phyloP scores from a whole-genome alignment of 257 asterid genomes.

The Capsicum rhomboideum region DNA sequence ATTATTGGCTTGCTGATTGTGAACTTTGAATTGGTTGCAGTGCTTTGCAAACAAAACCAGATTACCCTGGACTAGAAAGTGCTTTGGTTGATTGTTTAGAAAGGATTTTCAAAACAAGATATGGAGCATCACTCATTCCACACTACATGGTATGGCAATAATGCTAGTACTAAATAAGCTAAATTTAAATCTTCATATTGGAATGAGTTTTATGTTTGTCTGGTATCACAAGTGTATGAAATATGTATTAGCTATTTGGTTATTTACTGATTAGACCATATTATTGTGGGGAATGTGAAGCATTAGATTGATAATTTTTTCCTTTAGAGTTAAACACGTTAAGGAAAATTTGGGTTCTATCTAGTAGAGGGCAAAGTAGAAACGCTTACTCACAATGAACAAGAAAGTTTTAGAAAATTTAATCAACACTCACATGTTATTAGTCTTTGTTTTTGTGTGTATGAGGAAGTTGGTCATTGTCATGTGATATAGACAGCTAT shows the following conservation, averaged over 20 bases:
- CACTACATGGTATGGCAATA: slow-evolving; percentile 60
- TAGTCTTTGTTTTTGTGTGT: not conserved
- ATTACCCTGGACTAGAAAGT: slow-evolving; percentile 70
- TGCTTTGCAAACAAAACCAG: slow-evolving; percentile 65
- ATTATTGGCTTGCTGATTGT: not conserved
- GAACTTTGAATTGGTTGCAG: slow-evolving; percentile 24
- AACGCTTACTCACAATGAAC: not conserved
- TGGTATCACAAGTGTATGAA: not conserved
- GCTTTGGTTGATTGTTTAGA: slow-evolving; percentile 69
- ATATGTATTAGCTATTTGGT: not conserved
- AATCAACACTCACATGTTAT: not conserved
- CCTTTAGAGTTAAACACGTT: not conserved
- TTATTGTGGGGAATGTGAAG: not conserved
- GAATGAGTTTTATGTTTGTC: not conserved
- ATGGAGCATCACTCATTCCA: slow-evolving; percentile 91
- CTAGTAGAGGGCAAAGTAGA: not conserved
- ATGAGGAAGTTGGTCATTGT: not conserved
- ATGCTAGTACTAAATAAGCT: not conserved
- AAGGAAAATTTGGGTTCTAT: not conserved
- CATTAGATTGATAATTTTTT: not conserved
- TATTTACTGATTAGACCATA: not conserved
- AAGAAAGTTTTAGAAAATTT: not conserved
- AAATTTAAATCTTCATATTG: not conserved
- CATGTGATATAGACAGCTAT: not conserved
- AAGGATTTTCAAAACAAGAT: slow-evolving; percentile 69